These are phyloP conservation scores for Dillenia turbinata DNA, from an alignment of 164 flowering plant species.

Conservation along the genomic window DNA sequence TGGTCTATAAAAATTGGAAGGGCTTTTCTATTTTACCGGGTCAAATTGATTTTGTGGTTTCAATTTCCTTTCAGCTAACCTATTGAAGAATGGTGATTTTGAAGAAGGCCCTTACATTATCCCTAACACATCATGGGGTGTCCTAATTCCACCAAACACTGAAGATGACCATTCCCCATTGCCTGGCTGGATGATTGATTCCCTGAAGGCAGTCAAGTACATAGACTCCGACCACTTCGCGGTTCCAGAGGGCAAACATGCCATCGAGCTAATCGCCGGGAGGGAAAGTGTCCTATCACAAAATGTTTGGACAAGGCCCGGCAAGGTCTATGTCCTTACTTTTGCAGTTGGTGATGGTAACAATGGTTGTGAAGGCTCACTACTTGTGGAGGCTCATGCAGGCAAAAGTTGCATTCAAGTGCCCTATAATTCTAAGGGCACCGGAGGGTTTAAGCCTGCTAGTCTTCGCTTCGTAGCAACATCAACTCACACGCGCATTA, in stretches of 20 bases:
- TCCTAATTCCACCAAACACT: conserved; percentile 68
- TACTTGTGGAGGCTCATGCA: conserved; percentile 71
- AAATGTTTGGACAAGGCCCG: conserved; percentile 39
- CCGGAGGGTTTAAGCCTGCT: conserved; percentile 65
- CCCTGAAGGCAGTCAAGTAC: conserved; percentile 84
- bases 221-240: conserved; percentile 58
- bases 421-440: conserved; percentile 56
- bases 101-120: conserved; percentile 82
- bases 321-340: conserved; percentile 44
- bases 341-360: conserved; percentile 72
- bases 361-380: conserved; percentile 61
- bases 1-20: too few species aligned
- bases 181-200: conserved; percentile 80
- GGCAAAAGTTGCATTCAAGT: conserved; percentile 42
- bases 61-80: conserved; percentile 40
- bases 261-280: conserved; percentile 74
- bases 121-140: conserved; percentile 67
- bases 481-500: conserved; percentile 37
- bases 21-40: too few species aligned
- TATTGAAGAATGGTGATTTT: conserved; percentile 73
- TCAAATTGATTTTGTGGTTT: too few species aligned
- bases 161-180: conserved; percentile 80
- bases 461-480: conserved; percentile 49
- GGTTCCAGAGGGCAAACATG: conserved; percentile 70
- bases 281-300: conserved; percentile 80